Percentiles rank a stretch among this genome's conserved stretches.
Evolutionary conservation across 352 stramenopile genomes (phyloP).

Genomic region (Phytopythium mirpurense): DNA sequence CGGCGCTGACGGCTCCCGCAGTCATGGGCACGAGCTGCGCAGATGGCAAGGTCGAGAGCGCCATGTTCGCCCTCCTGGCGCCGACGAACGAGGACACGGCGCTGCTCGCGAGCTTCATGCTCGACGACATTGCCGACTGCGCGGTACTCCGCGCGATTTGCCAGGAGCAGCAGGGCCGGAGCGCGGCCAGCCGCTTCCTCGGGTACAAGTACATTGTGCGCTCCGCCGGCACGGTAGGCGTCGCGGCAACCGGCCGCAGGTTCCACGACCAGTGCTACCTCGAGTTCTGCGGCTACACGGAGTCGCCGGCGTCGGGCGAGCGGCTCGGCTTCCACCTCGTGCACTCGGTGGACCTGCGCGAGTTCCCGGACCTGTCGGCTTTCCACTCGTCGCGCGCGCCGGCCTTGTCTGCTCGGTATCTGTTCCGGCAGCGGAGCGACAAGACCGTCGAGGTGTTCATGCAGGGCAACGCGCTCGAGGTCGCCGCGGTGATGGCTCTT

Average conservation of each 20-base stretch:
- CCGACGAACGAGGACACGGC: slow-evolving; percentile 41
- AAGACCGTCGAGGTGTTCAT: slow-evolving; percentile 30
- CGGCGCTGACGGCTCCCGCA: slow-evolving; percentile 15
- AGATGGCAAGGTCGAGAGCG: slow-evolving; percentile 31
- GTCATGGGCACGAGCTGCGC: slow-evolving; percentile 32
- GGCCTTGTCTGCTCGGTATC: slow-evolving; percentile 16
- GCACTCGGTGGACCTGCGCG: slow-evolving; percentile 26
- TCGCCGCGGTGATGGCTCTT: slow-evolving; percentile 11
- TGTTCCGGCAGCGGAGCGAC: slow-evolving; percentile 38
- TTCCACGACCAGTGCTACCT: slow-evolving; percentile 37
- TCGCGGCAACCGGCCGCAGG: slow-evolving; percentile 7
- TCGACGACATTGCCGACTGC: slow-evolving; percentile 36
- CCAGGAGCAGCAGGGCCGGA: slow-evolving; percentile 4
- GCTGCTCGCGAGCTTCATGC: slow-evolving; percentile 35
- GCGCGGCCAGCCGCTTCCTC: slow-evolving; percentile 28
- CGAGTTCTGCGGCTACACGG: slow-evolving; percentile 30
- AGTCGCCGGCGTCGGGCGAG: slow-evolving; percentile 19
- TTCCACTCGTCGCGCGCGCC: slow-evolving; percentile 10
- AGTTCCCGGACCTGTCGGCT: slow-evolving; percentile 23
- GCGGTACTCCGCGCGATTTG: slow-evolving; percentile 20
- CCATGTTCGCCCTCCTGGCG: slow-evolving; percentile 32
- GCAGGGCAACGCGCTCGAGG: slow-evolving; percentile 16
- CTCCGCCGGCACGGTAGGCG: slow-evolving; percentile 7
- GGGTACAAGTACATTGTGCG: slow-evolving; percentile 50
- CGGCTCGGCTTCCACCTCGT: slow-evolving; percentile 34